Percentiles rank a stretch among this genome's conserved stretches.
Evolutionary conservation across 371 early-diverging fungal genomes (phyloP).

Genomic region (Mycotypha africana): DNA sequence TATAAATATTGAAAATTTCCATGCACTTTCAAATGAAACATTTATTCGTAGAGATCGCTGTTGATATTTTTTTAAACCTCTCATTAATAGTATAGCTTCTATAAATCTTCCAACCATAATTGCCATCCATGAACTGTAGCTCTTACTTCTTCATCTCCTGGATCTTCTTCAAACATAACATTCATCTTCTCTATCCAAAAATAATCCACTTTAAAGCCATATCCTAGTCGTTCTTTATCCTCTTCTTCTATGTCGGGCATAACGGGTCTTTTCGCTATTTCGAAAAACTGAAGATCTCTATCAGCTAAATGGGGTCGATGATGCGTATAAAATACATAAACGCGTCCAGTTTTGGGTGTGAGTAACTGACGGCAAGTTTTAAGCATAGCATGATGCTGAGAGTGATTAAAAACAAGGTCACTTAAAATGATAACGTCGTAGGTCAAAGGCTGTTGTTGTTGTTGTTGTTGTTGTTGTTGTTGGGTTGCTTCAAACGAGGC

Average conservation of each 20-base stretch:
- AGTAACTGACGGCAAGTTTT: constrained; percentile 60
- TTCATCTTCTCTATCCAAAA: constrained; percentile 62
- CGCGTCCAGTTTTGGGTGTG: constrained; percentile 52
- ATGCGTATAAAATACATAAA: constrained; percentile 64
- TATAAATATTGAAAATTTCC: too few species aligned
- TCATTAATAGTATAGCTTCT: neutral
- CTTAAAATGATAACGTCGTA: constrained; percentile 79
- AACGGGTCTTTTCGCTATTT: constrained; percentile 58
- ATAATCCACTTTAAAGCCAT: constrained; percentile 69
- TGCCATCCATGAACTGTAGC: constrained; percentile 82
- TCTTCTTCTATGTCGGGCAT: constrained; percentile 31
- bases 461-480: too few species aligned
- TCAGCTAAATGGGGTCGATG: constrained; percentile 70
- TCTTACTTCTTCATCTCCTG: constrained; percentile 74
- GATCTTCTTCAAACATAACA: constrained; percentile 89
- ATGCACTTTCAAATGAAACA: too few species aligned
- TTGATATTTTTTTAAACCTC: too few species aligned
- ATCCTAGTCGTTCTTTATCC: constrained; percentile 51
- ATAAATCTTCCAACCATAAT: constrained; percentile 28
- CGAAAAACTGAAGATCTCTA: constrained; percentile 79
- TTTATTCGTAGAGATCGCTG: too few species aligned
- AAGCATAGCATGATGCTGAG: constrained; percentile 69
- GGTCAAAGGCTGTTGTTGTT: too few species aligned
- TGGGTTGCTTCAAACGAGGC: neutral
- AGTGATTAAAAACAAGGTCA: constrained; percentile 91